Conservation (phyloP, 805 yeast genomes). For the Alloascoidea hylecoeti region DNA sequence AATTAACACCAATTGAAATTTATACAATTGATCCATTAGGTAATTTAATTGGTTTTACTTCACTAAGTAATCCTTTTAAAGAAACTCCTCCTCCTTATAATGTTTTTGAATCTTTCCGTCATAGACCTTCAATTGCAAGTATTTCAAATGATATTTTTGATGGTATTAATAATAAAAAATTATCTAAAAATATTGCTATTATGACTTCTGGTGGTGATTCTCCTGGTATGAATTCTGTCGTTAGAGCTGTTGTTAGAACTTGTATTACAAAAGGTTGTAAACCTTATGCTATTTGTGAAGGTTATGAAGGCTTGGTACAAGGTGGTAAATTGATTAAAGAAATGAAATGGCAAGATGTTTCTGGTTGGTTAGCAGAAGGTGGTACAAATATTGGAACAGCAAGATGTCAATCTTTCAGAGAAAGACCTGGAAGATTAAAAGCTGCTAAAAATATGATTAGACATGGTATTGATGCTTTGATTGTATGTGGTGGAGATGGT, state of each 20-base stretch:
- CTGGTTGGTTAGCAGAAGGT: slow-evolving; percentile 86
- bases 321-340: slow-evolving; percentile 73
- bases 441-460: slow-evolving; percentile 78
- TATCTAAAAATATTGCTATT: slow-evolving; percentile 47
- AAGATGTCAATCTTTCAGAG: slow-evolving; percentile 73
- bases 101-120: neutral
- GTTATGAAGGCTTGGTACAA: slow-evolving; percentile 82
- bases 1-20: slow-evolving; percentile 59
- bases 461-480: slow-evolving; percentile 85
- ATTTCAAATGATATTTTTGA: neutral
- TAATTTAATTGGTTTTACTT: slow-evolving; percentile 65
- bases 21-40: slow-evolving; percentile 81
- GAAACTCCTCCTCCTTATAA: slow-evolving; percentile 1
- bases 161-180: neutral
- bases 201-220: slow-evolving; percentile 99
- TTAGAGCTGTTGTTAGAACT: slow-evolving; percentile 88
- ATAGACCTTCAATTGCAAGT: neutral
- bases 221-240: slow-evolving; percentile 97
- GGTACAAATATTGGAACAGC: slow-evolving; percentile 98
- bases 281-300: slow-evolving; percentile 84
- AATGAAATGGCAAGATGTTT: slow-evolving; percentile 87
- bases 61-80: slow-evolving; percentile 19
- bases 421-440: slow-evolving; percentile 68
- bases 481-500: slow-evolving; percentile 98
- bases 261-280: slow-evolving; percentile 83